Conservation (phyloP, 768 basidiomycete genomes). For the Mycena amicta region DNA sequence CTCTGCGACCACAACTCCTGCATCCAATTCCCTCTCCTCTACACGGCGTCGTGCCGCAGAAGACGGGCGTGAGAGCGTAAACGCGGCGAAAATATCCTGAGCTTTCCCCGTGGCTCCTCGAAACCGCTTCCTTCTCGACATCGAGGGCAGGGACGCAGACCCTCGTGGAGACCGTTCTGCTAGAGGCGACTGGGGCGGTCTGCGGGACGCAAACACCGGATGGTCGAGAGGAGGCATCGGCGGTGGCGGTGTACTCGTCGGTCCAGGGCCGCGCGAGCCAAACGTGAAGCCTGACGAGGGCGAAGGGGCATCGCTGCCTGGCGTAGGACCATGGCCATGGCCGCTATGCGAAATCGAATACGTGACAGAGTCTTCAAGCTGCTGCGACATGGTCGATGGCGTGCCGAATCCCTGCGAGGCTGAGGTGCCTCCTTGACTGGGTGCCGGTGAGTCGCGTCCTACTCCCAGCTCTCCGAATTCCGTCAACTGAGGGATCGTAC, state of each 20-base stretch:
- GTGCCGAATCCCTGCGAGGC: constrained; percentile 10
- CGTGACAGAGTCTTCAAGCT: constrained; percentile 16
- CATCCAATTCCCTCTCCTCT: background rate
- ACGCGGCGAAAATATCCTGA: constrained; percentile 17
- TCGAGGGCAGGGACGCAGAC: constrained; percentile 19
- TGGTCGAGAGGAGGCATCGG: constrained; percentile 18
- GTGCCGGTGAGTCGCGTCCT: constrained; percentile 15
- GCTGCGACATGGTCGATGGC: constrained; percentile 12
- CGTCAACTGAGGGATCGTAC: constrained; percentile 1
- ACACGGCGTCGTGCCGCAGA: constrained; percentile 5
- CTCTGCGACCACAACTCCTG: constrained; percentile 1
- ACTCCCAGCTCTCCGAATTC: constrained; percentile 14
- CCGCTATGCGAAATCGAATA: constrained; percentile 13
- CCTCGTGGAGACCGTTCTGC: constrained; percentile 2
- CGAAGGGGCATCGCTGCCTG: constrained; percentile 10
- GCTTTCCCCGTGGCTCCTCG: constrained; percentile 2
- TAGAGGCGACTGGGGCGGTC: constrained; percentile 1
- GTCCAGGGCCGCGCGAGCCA: constrained; percentile 10
- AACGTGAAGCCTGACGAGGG: constrained; percentile 19
- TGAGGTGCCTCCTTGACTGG: constrained; percentile 14
- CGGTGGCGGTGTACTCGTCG: constrained; percentile 5
- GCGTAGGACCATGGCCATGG: constrained; percentile 8
- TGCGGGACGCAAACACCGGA: constrained; percentile 3
- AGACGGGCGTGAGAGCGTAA: constrained; percentile 2
- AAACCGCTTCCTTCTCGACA: constrained; percentile 12